Conservation (phyloP, 257 asterid genomes). For the Eustoma russellianum region DNA sequence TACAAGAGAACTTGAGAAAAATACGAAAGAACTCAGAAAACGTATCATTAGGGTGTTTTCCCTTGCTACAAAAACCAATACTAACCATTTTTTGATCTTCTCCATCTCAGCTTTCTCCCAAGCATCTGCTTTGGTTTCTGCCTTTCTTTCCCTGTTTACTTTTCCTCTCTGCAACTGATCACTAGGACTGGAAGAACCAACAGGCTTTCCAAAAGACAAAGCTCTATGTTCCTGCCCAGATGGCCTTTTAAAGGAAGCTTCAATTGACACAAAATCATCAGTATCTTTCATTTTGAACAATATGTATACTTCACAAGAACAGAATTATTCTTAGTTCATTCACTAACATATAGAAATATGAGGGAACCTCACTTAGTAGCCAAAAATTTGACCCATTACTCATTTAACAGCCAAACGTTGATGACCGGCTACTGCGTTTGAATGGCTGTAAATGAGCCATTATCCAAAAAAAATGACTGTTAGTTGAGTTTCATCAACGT, state of each 20-base stretch:
- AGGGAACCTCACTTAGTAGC: too few relatives aligned
- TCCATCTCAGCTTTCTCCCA: conserved; percentile 56
- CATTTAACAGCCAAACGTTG: too few relatives aligned
- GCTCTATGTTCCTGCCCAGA: conserved; percentile 17
- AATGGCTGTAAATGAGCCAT: too few relatives aligned
- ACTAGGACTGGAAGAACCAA: conserved; percentile 14
- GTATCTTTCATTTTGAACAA: neutral
- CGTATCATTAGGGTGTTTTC: neutral
- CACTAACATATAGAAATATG: too few relatives aligned
- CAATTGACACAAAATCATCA: too few relatives aligned
- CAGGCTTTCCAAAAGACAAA: conserved; percentile 21
- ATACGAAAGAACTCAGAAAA: too few relatives aligned
- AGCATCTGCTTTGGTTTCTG: conserved; percentile 39
- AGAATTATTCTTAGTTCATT: too few relatives aligned
- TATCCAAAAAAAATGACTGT: too few relatives aligned
- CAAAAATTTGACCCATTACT: too few relatives aligned
- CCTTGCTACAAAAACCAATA: neutral
- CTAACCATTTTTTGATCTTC: conserved; percentile 46
- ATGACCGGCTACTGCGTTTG: too few relatives aligned
- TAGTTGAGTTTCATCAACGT: too few relatives aligned
- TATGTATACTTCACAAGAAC: neutral
- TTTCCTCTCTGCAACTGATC: conserved; percentile 23
- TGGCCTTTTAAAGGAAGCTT: conserved; percentile 30
- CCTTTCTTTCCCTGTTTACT: conserved; percentile 16
- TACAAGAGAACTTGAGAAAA: too few relatives aligned